A percentile compares a stretch with the other conserved stretches of the same genome.
These are phyloP conservation scores for Edhazardia aedis DNA, from an alignment of 371 early-diverging fungal genomes.

Conservation along the genomic window DNA sequence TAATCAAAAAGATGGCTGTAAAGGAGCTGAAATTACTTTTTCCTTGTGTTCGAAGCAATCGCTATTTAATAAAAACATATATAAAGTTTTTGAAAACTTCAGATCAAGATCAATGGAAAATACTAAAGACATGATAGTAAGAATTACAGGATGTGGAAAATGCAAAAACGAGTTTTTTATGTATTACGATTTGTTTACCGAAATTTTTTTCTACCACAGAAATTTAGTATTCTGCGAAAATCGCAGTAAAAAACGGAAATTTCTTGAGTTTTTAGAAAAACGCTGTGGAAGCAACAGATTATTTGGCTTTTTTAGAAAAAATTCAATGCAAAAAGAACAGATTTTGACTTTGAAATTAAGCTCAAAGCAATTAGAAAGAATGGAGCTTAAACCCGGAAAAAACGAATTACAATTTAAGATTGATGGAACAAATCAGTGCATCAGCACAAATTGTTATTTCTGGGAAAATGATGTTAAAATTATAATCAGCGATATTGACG, in stretches of 20 bases:
- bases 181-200: neutral
- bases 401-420: neutral
- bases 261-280: neutral
- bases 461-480: constrained; percentile 64
- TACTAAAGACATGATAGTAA: neutral
- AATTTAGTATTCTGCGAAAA: neutral
- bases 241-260: neutral
- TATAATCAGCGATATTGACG: constrained; percentile 91
- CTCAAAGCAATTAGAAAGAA: neutral
- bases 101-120: neutral
- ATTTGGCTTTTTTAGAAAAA: neutral
- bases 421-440: neutral
- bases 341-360: neutral
- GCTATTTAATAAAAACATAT: no score
- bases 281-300: neutral
- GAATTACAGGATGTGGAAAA: neutral
- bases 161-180: neutral
- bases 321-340: neutral
- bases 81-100: neutral
- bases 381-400: neutral
- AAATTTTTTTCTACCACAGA: neutral
- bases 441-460: constrained; percentile 49
- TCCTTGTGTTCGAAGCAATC: no score
- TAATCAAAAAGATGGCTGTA: no score
- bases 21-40: no score